Conservation (phyloP, 257 asterid species). For the Solanum bukasovii region DNA sequence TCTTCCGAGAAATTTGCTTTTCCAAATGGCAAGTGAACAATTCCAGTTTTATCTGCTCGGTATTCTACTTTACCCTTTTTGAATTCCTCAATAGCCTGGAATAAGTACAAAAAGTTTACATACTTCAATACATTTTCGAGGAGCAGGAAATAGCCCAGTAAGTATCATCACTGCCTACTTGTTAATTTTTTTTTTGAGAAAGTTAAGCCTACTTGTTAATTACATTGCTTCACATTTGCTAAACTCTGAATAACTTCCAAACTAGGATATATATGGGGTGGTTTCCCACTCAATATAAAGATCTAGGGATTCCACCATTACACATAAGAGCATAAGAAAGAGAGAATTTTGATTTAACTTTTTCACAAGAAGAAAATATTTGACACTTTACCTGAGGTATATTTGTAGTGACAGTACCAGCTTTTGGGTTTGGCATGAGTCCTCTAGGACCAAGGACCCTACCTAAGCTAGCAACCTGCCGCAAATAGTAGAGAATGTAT, state of each 20-base stretch:
- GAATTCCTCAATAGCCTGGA: constrained; percentile 89
- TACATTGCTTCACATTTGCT: background rate
- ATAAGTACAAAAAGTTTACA: background rate
- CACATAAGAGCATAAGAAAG: background rate
- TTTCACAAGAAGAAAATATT: background rate
- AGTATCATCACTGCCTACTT: background rate
- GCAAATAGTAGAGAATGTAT: constrained; percentile 2
- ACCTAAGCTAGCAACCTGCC: constrained; percentile 89
- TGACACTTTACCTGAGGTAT: constrained; percentile 73
- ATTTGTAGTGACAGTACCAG: constrained; percentile 93
- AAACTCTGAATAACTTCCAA: background rate
- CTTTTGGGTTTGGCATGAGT: constrained; percentile 97
- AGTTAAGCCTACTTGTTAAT: background rate
- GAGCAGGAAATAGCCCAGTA: background rate
- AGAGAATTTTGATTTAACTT: background rate
- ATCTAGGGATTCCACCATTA: background rate
- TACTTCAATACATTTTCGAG: background rate
- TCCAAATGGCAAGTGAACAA: constrained; percentile 93
- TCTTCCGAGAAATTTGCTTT: constrained; percentile 82
- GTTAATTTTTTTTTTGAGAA: no score
- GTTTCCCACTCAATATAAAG: background rate
- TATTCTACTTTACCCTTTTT: constrained; percentile 96
- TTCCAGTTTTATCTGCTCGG: constrained; percentile 99
- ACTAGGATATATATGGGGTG: background rate
- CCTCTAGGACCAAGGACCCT: constrained; percentile 91